Evolutionary conservation across 176 grass and related monocot species (phyloP).

Genomic region (Stipa capillata): DNA sequence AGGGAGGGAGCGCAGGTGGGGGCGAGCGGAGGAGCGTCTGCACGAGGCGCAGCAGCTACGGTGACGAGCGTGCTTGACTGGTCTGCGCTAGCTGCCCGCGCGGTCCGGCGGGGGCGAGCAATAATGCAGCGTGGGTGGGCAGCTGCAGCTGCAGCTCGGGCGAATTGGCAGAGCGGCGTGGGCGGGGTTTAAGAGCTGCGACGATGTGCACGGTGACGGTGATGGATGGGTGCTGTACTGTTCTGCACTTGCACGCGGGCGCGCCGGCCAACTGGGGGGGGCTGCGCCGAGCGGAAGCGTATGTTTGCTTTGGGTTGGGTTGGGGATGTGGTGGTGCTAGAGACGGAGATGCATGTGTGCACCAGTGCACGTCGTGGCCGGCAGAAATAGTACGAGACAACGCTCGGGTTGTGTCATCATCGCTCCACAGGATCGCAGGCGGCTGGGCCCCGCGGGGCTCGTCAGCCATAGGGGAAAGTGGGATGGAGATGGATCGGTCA

Average conservation of each 20-base stretch:
- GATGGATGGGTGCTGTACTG: background rate
- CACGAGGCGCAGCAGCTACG: background rate
- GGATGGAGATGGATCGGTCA: background rate
- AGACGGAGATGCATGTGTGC: too few relatives aligned
- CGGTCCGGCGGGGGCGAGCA: background rate
- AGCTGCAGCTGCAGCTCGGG: too few relatives aligned
- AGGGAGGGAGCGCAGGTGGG: too few relatives aligned
- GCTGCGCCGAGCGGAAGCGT: background rate
- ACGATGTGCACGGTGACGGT: background rate
- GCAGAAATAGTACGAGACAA: background rate
- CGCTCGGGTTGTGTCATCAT: background rate
- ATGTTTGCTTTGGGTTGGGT: background rate
- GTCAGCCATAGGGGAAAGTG: background rate
- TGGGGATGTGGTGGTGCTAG: background rate
- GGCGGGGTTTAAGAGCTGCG: background rate
- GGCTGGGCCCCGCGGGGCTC: too few relatives aligned
- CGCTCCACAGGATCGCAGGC: background rate
- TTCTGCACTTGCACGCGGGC: background rate
- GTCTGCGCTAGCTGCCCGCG: too few relatives aligned
- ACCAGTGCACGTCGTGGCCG: background rate
- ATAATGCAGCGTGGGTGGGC: conserved; percentile 4
- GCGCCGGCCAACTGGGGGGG: background rate
- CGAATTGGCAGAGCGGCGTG: background rate
- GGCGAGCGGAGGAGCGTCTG: background rate
- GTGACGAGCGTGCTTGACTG: too few relatives aligned